A percentile compares a stretch with the other conserved stretches of the same genome.
Conservation (phyloP, 805 yeast species). For the Candida manassasensis region DNA sequence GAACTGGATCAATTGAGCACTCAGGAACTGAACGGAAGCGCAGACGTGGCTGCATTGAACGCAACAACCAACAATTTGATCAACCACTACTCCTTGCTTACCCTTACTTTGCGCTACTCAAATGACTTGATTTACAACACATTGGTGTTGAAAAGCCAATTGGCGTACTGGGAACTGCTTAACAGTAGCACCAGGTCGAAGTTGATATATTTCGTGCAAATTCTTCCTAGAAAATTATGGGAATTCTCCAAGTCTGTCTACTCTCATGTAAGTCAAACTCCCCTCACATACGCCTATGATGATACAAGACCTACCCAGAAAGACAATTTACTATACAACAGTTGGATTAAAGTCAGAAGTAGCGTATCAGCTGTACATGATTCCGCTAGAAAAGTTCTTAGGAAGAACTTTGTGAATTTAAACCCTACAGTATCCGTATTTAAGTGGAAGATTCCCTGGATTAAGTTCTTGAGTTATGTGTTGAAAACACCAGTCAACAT, state of each 20-base stretch:
- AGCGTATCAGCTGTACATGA: conserved; percentile 4
- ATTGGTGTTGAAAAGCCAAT: conserved; percentile 25
- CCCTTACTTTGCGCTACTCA: conserved; percentile 25
- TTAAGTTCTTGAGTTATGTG: conserved; percentile 7
- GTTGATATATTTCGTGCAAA: conserved; percentile 30
- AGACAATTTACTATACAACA: conserved; percentile 13
- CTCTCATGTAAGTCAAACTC: conserved; percentile 3
- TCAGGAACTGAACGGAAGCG: background rate
- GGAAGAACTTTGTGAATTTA: conserved; percentile 9
- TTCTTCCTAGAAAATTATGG: conserved; percentile 25
- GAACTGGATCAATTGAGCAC: background rate
- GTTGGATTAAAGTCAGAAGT: conserved; percentile 7
- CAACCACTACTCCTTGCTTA: conserved; percentile 19
- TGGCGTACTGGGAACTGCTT: conserved; percentile 33
- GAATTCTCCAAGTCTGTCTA: conserved; percentile 10
- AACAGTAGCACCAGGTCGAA: conserved; percentile 21
- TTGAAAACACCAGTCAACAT: conserved; percentile 16
- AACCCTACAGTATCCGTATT: conserved; percentile 15
- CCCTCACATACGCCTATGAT: background rate
- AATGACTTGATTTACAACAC: conserved; percentile 32
- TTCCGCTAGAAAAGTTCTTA: conserved; percentile 7
- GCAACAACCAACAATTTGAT: conserved; percentile 13
- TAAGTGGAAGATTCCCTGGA: conserved; percentile 6
- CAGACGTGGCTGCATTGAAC: background rate
- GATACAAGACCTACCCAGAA: conserved; percentile 8